Conservation (phyloP, 2,329 filamentous ascomycete genomes). For the Pseudogymnoascus verrucosus region DNA sequence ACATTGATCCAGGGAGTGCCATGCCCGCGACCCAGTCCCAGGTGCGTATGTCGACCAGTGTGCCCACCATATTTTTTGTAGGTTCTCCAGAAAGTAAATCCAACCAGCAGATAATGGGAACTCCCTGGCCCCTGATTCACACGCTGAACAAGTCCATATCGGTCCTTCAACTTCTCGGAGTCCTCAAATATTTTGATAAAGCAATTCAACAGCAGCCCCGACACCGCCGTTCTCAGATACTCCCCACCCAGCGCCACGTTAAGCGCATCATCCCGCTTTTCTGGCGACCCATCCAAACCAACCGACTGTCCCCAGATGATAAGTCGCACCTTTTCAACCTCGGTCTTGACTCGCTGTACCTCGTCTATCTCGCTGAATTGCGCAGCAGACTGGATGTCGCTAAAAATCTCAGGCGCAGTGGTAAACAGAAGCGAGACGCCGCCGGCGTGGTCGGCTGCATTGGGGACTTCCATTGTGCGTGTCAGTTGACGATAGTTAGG, state of each 20-base stretch:
- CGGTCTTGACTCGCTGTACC: not conserved
- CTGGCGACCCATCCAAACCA: not conserved
- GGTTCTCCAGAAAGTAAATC: not conserved
- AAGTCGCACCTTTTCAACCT: not conserved
- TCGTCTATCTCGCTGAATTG: not conserved
- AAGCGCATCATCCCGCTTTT: not conserved
- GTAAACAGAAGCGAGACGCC: not conserved
- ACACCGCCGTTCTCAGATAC: not conserved
- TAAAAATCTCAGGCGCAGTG: not conserved
- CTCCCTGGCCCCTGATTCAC: not conserved
- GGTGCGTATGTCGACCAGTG: not conserved
- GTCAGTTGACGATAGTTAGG: not conserved
- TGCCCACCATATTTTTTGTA: not conserved
- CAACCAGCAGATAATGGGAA: not conserved
- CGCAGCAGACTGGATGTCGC: not conserved
- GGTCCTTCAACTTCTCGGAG: not conserved
- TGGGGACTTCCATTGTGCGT: not conserved
- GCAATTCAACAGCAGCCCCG: not conserved
- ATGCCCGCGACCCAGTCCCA: not conserved
- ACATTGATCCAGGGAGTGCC: not conserved
- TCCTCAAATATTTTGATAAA: not conserved
- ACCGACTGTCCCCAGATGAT: not conserved
- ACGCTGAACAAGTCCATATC: not conserved
- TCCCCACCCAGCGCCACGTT: not conserved
- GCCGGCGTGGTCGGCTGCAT: not conserved